Evolutionary conservation across 345 rosid genomes (phyloP).

Genomic region (Ceriops tagal): DNA sequence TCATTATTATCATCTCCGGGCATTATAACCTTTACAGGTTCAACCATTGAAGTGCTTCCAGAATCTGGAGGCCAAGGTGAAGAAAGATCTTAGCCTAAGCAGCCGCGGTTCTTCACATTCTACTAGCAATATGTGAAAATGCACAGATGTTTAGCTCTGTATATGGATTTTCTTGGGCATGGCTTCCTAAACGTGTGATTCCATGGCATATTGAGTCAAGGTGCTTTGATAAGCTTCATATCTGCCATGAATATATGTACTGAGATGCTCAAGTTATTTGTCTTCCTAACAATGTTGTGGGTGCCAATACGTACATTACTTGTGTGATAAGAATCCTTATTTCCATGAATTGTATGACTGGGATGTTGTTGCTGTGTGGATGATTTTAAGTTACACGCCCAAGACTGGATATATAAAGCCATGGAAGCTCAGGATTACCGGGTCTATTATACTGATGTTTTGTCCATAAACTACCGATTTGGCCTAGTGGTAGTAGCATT

Average conservation of each 20-base stretch:
- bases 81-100: slow-evolving; percentile 57
- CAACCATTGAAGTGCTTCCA: slow-evolving; percentile 74
- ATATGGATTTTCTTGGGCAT: slow-evolving; percentile 1
- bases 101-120: slow-evolving; percentile 52
- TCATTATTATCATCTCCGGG: slow-evolving; percentile 2
- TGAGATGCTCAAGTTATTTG: neutral
- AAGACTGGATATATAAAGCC: too few relatives aligned
- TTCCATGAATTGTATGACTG: neutral
- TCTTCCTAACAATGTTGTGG: neutral
- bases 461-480: too few relatives aligned
- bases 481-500: too few relatives aligned
- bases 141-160: neutral
- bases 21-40: slow-evolving; percentile 37
- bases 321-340: neutral
- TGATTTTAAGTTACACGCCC: too few relatives aligned
- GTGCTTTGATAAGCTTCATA: neutral
- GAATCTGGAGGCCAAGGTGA: slow-evolving; percentile 55
- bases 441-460: too few relatives aligned
- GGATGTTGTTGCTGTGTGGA: neutral
- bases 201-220: neutral
- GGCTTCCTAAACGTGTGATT: neutral
- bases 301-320: neutral
- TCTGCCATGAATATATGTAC: slow-evolving; percentile 17
- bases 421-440: too few relatives aligned
- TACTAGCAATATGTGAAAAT: slow-evolving; percentile 25